Evolutionary conservation across 2,329 filamentous ascomycete species (phyloP).

Genomic region (Dothidotthia symphoricarpi): DNA sequence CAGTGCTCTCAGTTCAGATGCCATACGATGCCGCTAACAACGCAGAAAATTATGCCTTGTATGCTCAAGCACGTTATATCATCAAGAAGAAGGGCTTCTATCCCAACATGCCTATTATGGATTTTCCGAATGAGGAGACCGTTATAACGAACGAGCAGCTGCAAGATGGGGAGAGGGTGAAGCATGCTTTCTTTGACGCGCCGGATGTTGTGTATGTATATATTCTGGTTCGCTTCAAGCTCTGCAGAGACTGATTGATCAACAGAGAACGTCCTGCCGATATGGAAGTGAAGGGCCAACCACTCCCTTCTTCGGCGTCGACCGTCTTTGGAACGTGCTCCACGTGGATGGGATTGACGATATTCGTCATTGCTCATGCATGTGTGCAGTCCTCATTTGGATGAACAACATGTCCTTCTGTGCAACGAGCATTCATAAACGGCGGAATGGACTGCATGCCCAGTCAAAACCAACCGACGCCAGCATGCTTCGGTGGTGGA

Average conservation of each 20-base stretch:
- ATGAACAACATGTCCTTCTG: conserved; percentile 3
- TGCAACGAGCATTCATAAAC: no score
- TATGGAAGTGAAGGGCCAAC: conserved; percentile 19
- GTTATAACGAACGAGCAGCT: conserved; percentile 35
- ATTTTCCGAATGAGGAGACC: conserved; percentile 30
- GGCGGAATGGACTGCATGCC: no score
- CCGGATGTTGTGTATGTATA: conserved; percentile 30
- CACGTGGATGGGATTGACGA: conserved; percentile 4
- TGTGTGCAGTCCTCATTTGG: conserved; percentile 14
- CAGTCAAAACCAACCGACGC: no score
- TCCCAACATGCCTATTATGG: conserved; percentile 32
- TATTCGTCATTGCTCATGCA: conserved; percentile 4
- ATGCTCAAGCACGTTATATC: conserved; percentile 34
- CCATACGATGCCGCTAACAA: conserved; percentile 37
- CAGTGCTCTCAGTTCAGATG: conserved; percentile 31
- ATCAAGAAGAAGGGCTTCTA: conserved; percentile 30
- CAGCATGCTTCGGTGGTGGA: no score
- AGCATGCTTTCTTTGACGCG: conserved; percentile 31
- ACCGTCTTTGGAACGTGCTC: conserved; percentile 3
- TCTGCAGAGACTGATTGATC: conserved; percentile 1
- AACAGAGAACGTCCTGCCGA: conserved; percentile 9
- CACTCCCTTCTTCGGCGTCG: conserved; percentile 22
- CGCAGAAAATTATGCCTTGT: conserved; percentile 37
- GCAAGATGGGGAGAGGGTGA: conserved; percentile 30
- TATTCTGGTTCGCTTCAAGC: not conserved